Evolutionary conservation across 768 basidiomycete species (phyloP).

Genomic region (Tylopilus cervinicoccineus): DNA sequence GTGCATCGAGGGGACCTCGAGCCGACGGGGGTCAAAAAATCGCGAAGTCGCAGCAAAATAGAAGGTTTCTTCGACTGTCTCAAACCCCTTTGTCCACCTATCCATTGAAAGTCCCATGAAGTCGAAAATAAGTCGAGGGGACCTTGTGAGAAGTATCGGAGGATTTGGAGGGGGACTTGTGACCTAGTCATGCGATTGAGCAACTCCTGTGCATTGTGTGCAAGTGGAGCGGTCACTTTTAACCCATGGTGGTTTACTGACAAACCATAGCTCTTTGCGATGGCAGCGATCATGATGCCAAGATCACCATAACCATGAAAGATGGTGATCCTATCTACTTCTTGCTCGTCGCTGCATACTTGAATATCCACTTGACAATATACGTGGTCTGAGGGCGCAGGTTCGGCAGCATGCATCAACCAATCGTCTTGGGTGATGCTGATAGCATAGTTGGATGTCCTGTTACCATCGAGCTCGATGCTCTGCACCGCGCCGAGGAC

Average conservation of each 20-base stretch:
- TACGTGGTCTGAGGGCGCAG: constrained; percentile 8
- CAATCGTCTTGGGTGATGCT: constrained; percentile 41
- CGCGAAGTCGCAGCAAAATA: constrained; percentile 52
- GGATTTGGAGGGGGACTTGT: constrained; percentile 28
- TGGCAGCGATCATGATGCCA: constrained; percentile 61
- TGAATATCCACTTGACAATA: constrained; percentile 60
- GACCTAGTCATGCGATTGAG: constrained; percentile 26
- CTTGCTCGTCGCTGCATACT: constrained; percentile 48
- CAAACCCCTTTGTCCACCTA: constrained; percentile 50
- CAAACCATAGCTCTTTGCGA: constrained; percentile 51
- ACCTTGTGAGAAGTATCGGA: constrained; percentile 47
- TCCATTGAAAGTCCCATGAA: constrained; percentile 59
- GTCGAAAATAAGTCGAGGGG: constrained; percentile 44
- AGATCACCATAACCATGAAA: constrained; percentile 68
- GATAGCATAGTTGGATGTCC: constrained; percentile 64
- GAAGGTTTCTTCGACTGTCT: constrained; percentile 50
- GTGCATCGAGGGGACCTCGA: constrained; percentile 32
- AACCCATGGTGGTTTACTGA: constrained; percentile 51
- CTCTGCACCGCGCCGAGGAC: constrained; percentile 47
- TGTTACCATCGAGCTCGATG: constrained; percentile 46
- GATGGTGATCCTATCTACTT: constrained; percentile 49
- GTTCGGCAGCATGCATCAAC: constrained; percentile 8
- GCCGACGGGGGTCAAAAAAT: constrained; percentile 45
- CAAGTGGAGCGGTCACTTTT: constrained; percentile 39
- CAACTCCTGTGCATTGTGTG: background rate